A percentile compares a stretch with the other conserved stretches of the same genome.
These are phyloP conservation scores for Talaromyces sp. DNA, from an alignment of 2,329 filamentous ascomycete genomes.

Conservation along the genomic window DNA sequence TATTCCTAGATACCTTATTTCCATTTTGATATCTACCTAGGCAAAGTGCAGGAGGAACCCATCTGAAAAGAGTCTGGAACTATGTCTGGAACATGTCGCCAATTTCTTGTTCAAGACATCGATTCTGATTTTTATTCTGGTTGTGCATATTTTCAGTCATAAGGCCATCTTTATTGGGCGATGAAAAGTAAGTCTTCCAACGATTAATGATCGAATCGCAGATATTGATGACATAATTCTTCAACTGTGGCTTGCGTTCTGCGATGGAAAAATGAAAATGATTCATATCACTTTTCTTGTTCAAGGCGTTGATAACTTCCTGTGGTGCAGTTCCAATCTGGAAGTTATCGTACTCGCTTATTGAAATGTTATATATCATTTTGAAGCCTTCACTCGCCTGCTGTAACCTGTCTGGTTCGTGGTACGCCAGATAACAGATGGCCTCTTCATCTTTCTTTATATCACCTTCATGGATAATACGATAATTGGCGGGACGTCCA, in stretches of 20 bases:
- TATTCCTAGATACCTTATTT: background rate
- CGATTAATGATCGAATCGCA: background rate
- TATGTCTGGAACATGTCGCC: background rate
- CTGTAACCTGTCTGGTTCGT: background rate
- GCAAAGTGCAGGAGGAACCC: background rate
- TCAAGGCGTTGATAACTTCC: background rate
- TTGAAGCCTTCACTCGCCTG: background rate
- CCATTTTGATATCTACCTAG: background rate
- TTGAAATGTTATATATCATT: background rate
- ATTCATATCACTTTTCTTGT: constrained; percentile 2
- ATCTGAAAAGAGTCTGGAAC: background rate
- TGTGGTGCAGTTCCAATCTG: background rate
- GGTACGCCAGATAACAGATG: background rate
- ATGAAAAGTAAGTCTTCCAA: background rate
- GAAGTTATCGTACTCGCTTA: constrained; percentile 1
- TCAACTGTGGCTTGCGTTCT: background rate
- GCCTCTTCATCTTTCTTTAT: background rate
- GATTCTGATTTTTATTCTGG: background rate
- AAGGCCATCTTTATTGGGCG: background rate
- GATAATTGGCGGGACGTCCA: background rate
- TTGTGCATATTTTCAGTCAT: background rate
- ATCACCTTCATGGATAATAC: background rate
- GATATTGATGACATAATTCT: background rate
- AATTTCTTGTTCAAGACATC: background rate
- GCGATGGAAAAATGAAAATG: background rate